Conservation (phyloP, 495 filamentous ascomycete genomes). For the Trichoderma reesei region DNA sequence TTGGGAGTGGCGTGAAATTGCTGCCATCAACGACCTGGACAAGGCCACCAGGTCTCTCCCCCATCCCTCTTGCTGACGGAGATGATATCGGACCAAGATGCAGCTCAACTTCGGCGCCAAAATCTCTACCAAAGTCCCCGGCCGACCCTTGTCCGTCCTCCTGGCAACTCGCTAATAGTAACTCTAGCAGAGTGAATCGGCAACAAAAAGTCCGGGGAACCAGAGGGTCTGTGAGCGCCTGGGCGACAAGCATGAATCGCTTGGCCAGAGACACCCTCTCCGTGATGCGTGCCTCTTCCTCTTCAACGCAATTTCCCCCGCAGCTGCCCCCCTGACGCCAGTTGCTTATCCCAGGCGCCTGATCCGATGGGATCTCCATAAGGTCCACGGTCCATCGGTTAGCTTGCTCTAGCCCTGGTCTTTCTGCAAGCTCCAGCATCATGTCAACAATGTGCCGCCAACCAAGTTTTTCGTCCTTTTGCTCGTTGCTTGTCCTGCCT, state of each 20-base stretch:
- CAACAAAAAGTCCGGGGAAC: conserved; percentile 1
- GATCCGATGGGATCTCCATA: conserved; percentile 9
- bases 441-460: background rate
- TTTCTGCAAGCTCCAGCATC: background rate
- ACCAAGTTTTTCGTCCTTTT: background rate
- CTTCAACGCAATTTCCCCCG: conserved; percentile 3
- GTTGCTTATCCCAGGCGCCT: conserved; percentile 7
- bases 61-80: conserved; percentile 4
- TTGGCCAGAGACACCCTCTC: no score
- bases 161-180: background rate
- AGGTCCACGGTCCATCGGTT: conserved; percentile 2
- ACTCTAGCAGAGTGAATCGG: background rate
- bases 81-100: background rate
- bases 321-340: conserved; percentile 4
- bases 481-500: background rate
- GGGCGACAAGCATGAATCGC: background rate
- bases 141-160: background rate
- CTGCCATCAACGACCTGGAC: no score
- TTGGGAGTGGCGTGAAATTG: background rate
- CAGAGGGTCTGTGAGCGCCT: background rate
- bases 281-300: no score
- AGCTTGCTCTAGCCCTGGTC: conserved; percentile 1
- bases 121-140: background rate
- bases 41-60: background rate
- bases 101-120: background rate